Percentiles rank a stretch among this genome's conserved stretches.
Conservation (phyloP, 495 filamentous ascomycete genomes). For the Penicillium robsamsonii region DNA sequence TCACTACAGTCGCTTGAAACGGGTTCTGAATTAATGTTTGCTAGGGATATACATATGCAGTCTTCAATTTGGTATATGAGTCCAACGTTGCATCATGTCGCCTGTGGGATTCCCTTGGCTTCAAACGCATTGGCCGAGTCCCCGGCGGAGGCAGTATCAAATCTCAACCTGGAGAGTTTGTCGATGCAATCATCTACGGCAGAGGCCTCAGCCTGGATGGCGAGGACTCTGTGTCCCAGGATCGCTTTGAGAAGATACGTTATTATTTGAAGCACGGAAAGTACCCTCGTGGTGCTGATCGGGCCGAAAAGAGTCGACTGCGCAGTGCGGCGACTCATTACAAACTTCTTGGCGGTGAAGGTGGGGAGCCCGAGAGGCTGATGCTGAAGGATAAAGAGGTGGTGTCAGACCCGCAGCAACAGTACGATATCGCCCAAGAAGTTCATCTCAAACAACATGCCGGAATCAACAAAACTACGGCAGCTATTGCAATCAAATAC, state of each 20-base stretch:
- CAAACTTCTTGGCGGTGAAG: constrained; percentile 58
- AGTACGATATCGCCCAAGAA: constrained; percentile 82
- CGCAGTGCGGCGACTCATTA: constrained; percentile 95
- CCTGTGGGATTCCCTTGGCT: constrained; percentile 97
- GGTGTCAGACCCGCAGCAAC: constrained; percentile 82
- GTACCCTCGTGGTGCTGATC: constrained; percentile 90
- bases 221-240: constrained; percentile 89
- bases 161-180: constrained; percentile 72
- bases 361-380: constrained; percentile 65
- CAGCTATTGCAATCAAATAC: constrained; percentile 87
- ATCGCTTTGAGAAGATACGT: constrained; percentile 97
- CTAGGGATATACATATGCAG: constrained; percentile 88
- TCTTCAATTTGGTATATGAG: constrained; percentile 98
- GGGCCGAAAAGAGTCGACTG: constrained; percentile 91
- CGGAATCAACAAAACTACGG: constrained; percentile 98
- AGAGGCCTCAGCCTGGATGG: constrained; percentile 74
- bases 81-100: constrained; percentile 92
- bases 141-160: constrained; percentile 83
- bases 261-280: constrained; percentile 95
- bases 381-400: constrained; percentile 99
- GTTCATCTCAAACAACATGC: constrained; percentile 79
- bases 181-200: constrained; percentile 97
- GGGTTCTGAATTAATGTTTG: not conserved
- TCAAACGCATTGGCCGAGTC: constrained; percentile 92
- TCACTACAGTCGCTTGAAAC: not conserved